Percentiles rank a stretch among this genome's conserved stretches.
phyloP scores from a whole-genome alignment of 768 basidiomycete genomes.

The Termitomyces heimii region DNA sequence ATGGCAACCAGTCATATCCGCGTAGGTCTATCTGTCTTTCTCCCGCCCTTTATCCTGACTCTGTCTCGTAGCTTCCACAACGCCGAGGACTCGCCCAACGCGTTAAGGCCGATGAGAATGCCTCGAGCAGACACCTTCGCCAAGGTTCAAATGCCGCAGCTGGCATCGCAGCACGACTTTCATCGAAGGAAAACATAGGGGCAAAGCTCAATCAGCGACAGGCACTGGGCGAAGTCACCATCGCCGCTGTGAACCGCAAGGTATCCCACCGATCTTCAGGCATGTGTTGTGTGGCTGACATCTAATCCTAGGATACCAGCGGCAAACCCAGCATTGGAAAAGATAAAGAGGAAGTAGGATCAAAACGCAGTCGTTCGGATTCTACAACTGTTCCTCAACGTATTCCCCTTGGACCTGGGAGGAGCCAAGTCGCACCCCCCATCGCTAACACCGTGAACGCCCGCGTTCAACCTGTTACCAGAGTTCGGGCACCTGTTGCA shows the following conservation, averaged over 20 bases:
- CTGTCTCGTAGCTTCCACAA: constrained; percentile 47
- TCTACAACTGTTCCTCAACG: constrained; percentile 62
- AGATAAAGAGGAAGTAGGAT: constrained; percentile 62
- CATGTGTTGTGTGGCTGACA: constrained; percentile 14
- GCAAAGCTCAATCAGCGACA: constrained; percentile 60
- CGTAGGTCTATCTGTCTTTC: constrained; percentile 32
- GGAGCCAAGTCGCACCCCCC: constrained; percentile 38
- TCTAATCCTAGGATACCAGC: constrained; percentile 35
- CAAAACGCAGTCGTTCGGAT: constrained; percentile 63
- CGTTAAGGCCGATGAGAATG: constrained; percentile 74
- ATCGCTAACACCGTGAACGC: constrained; percentile 34
- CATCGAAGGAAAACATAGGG: constrained; percentile 37
- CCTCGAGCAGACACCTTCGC: constrained; percentile 59
- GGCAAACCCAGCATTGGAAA: constrained; percentile 46
- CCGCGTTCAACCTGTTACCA: constrained; percentile 25
- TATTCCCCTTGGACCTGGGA: constrained; percentile 58
- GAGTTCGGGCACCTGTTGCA: constrained; percentile 22
- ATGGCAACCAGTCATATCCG: constrained; percentile 63
- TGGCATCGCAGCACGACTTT: constrained; percentile 44
- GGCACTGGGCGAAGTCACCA: constrained; percentile 79
- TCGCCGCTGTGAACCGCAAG: constrained; percentile 71
- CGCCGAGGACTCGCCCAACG: constrained; percentile 65
- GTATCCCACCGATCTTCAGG: constrained; percentile 26
- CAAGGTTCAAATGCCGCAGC: constrained; percentile 47
- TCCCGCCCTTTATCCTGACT: constrained; percentile 11